phyloP scores from a whole-genome alignment of 73 alveolate species.

The Symbiodinium pilosum region DNA sequence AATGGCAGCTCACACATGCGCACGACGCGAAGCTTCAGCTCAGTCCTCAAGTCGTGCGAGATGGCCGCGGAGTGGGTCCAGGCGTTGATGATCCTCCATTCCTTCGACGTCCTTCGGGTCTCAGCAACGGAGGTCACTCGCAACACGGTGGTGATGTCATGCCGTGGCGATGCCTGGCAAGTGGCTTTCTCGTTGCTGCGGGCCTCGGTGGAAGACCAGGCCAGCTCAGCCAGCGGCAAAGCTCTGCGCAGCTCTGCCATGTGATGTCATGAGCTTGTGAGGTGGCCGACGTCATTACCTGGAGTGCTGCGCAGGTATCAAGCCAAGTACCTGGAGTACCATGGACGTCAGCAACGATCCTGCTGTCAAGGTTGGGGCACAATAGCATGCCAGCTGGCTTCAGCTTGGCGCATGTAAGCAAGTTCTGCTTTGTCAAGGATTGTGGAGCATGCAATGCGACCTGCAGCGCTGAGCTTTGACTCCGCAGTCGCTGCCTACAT shows the following conservation, averaged over 20 bases:
- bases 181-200: background rate
- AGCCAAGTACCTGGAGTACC: background rate
- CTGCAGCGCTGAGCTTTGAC: background rate
- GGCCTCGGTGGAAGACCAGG: background rate
- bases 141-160: background rate
- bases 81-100: background rate
- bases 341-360: background rate
- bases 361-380: background rate
- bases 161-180: background rate
- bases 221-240: background rate
- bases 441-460: background rate
- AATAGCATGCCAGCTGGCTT: too few species aligned
- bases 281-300: background rate
- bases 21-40: background rate
- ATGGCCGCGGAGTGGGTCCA: background rate
- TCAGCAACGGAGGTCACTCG: background rate
- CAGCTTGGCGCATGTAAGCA: background rate
- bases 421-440: background rate
- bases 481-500: background rate
- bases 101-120: background rate
- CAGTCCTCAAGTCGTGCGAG: background rate
- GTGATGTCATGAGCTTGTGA: background rate
- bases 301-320: background rate
- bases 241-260: too few species aligned
- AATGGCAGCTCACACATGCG: background rate